A percentile compares a stretch with the other conserved stretches of the same genome.
phyloP scores from a whole-genome alignment of 2,329 filamentous ascomycete genomes.

The Neopestalotiopsis sp. region DNA sequence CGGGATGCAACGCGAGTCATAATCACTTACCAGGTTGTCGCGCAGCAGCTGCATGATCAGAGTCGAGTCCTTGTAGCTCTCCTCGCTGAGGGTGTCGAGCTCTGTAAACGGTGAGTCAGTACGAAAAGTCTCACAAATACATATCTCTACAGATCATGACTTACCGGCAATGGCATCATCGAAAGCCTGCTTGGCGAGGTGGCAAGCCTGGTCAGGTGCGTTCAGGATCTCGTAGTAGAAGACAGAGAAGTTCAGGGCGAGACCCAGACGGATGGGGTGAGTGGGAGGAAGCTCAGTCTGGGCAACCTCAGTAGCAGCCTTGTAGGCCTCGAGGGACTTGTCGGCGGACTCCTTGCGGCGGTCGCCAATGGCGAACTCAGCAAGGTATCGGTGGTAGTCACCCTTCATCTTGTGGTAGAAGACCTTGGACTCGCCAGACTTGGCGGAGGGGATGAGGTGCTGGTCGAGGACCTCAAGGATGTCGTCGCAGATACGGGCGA shows the following conservation, averaged over 20 bases:
- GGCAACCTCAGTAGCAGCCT: conserved; percentile 88
- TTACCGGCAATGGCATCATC: conserved; percentile 89
- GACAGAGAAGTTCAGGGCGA: conserved; percentile 95
- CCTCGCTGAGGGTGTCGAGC: conserved; percentile 95
- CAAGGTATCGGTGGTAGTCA: conserved; percentile 98
- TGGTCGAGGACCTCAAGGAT: conserved; percentile 94
- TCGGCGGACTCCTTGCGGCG: conserved; percentile 94
- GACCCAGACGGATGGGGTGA: conserved; percentile 90
- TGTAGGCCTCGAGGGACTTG: conserved; percentile 96
- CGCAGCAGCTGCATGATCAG: conserved; percentile 98
- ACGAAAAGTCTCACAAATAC: background rate
- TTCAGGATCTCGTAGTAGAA: conserved; percentile 99
- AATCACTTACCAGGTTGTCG: conserved; percentile 83
- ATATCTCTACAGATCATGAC: conserved; percentile 21
- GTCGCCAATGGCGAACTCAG: conserved; percentile 93
- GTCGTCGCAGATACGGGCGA: conserved; percentile 97
- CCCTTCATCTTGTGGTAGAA: conserved; percentile 99
- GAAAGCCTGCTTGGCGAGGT: conserved; percentile 94
- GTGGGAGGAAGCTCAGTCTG: conserved; percentile 88
- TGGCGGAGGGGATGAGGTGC: conserved; percentile 91
- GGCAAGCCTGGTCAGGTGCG: conserved; percentile 96
- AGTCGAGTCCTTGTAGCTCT: conserved; percentile 99
- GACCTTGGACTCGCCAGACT: conserved; percentile 97
- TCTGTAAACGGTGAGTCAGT: conserved; percentile 57
- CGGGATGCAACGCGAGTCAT: background rate